phyloP scores from a whole-genome alignment of 1,139 yeast species.

The Meyerozyma athensensis region DNA sequence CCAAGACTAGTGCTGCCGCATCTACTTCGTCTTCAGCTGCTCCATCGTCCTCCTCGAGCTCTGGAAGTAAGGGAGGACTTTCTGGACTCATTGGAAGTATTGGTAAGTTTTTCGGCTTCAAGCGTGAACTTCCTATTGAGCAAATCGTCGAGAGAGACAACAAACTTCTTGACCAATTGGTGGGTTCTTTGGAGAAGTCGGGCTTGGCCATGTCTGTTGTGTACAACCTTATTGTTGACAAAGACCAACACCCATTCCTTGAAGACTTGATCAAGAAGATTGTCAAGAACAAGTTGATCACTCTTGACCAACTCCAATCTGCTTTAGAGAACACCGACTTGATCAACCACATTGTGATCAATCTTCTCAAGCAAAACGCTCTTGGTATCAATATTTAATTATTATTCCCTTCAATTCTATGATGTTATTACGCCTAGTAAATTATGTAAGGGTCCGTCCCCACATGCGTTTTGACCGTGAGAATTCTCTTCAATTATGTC shows the following conservation, averaged over 20 bases:
- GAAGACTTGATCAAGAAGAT: constrained; percentile 18
- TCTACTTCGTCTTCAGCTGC: constrained; percentile 5
- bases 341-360: constrained; percentile 16
- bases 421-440: too few relatives aligned
- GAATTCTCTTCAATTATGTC: background rate
- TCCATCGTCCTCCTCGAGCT: constrained; percentile 6
- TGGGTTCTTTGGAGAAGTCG: constrained; percentile 22
- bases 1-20: constrained; percentile 5
- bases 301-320: constrained; percentile 12
- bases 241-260: constrained; percentile 14
- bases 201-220: constrained; percentile 26
- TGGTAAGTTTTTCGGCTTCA: constrained; percentile 1
- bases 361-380: constrained; percentile 8
- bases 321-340: constrained; percentile 16
- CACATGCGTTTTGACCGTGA: background rate
- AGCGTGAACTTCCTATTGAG: background rate
- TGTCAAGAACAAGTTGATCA: constrained; percentile 15
- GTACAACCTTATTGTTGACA: constrained; percentile 15
- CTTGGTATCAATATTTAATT: background rate
- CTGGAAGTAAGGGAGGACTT: constrained; percentile 2
- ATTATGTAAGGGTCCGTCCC: too few relatives aligned
- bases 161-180: background rate
- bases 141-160: constrained; percentile 1
- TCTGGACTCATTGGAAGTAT: background rate
- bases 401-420: background rate